A percentile compares a stretch with the other conserved stretches of the same genome.
phyloP scores from a whole-genome alignment of 495 filamentous ascomycete genomes.

The Terfezia claveryi region DNA sequence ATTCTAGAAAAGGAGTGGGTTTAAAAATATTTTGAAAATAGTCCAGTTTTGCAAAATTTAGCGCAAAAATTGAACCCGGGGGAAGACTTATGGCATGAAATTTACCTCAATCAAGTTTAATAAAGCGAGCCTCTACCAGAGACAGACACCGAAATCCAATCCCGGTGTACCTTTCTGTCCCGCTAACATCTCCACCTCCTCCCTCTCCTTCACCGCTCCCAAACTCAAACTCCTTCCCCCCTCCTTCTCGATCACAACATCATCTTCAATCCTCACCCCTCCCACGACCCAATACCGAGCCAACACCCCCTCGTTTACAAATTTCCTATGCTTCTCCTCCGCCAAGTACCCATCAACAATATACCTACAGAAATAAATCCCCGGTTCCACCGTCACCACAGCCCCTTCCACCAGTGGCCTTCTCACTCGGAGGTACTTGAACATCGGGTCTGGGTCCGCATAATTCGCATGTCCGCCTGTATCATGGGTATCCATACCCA shows the following conservation, averaged over 20 bases:
- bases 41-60: too few species aligned
- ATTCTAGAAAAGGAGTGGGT: too few species aligned
- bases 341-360: slow-evolving; percentile 69
- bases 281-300: slow-evolving; percentile 78
- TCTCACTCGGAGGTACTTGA: slow-evolving; percentile 64
- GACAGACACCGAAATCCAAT: too few species aligned
- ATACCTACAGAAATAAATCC: slow-evolving; percentile 84
- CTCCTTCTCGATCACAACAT: slow-evolving; percentile 55
- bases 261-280: slow-evolving; percentile 59
- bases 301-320: slow-evolving; percentile 50
- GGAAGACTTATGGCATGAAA: too few species aligned
- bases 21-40: too few species aligned
- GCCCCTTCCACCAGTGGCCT: slow-evolving; percentile 49
- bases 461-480: slow-evolving; percentile 76
- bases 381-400: slow-evolving; percentile 80
- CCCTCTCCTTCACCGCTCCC: slow-evolving; percentile 52
- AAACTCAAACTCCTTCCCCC: slow-evolving; percentile 66
- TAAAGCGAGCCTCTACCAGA: too few species aligned
- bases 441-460: slow-evolving; percentile 61
- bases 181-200: slow-evolving; percentile 45
- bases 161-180: too few species aligned
- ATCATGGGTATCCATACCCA: slow-evolving; percentile 92
- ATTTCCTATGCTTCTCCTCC: slow-evolving; percentile 43
- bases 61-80: too few species aligned
- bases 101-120: too few species aligned